Conservation (phyloP, 352 stramenopile species). For the Pythium folliculosum region DNA sequence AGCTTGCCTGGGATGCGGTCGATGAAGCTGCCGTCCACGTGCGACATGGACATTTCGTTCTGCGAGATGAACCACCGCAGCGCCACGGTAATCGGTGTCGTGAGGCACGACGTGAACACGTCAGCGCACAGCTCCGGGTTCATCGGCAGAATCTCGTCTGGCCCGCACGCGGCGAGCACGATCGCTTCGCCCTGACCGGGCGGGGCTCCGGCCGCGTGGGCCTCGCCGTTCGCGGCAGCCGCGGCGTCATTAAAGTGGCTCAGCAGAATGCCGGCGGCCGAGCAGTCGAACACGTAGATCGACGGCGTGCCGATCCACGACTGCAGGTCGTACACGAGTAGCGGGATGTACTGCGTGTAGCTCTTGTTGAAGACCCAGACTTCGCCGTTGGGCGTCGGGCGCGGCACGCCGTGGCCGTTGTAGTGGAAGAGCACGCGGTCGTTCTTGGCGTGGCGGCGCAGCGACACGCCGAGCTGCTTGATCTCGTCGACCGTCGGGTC, state of each 20-base stretch:
- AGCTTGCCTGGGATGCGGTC: conserved; percentile 92
- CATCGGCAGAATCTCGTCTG: conserved; percentile 95
- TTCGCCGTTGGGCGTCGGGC: conserved; percentile 96
- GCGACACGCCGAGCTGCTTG: conserved; percentile 90
- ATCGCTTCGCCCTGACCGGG: conserved; percentile 87
- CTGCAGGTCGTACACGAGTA: conserved; percentile 96
- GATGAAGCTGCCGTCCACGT: conserved; percentile 85
- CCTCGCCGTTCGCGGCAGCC: conserved; percentile 17
- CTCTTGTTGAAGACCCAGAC: conserved; percentile 99
- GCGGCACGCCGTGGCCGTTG: conserved; percentile 99
- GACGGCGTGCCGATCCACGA: conserved; percentile 92
- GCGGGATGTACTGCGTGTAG: conserved; percentile 99
- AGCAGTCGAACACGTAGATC: conserved; percentile 99
- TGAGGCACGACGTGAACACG: conserved; percentile 99
- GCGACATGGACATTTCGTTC: conserved; percentile 89
- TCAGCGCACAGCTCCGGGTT: conserved; percentile 98
- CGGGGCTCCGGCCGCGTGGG: conserved; percentile 18
- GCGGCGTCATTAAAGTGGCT: conserved; percentile 84
- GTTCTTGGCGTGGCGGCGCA: conserved; percentile 91
- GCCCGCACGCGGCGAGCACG: conserved; percentile 94
- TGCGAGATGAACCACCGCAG: conserved; percentile 97
- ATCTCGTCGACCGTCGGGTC: conserved; percentile 98
- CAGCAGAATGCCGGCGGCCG: conserved; percentile 93
- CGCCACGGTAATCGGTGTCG: conserved; percentile 98
- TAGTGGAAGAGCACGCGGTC: conserved; percentile 99